Evolutionary conservation across 768 basidiomycete species (phyloP).

Genomic region (Phanerochaete sordida): DNA sequence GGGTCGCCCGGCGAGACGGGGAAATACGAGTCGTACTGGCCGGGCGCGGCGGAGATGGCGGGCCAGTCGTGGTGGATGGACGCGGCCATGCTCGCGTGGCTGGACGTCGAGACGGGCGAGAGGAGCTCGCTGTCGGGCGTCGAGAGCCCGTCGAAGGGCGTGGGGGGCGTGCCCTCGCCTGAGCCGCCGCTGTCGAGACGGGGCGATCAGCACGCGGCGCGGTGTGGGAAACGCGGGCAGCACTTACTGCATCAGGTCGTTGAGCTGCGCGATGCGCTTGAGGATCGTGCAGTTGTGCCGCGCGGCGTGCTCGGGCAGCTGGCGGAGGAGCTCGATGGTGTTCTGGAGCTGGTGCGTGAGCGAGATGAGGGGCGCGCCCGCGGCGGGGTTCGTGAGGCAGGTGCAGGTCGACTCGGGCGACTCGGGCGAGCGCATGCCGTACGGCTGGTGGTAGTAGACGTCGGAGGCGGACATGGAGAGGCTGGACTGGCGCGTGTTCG

Average conservation of each 20-base stretch:
- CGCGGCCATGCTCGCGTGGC: slow-evolving; percentile 43
- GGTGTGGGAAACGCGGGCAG: slow-evolving; percentile 1
- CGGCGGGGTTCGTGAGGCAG: slow-evolving; percentile 61
- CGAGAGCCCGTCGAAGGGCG: slow-evolving; percentile 18
- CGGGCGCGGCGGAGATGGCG: slow-evolving; percentile 41
- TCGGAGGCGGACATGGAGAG: slow-evolving; percentile 14
- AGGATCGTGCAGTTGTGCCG: slow-evolving; percentile 51
- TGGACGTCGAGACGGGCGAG: slow-evolving; percentile 44
- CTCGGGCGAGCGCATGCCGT: slow-evolving; percentile 22
- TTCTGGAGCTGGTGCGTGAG: slow-evolving; percentile 62
- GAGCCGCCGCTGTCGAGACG: slow-evolving; percentile 4
- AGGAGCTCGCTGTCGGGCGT: slow-evolving; percentile 52
- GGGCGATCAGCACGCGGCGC: not conserved
- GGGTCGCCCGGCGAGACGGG: slow-evolving; percentile 42
- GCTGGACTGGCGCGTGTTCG: slow-evolving; percentile 15
- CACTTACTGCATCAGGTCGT: slow-evolving; percentile 64
- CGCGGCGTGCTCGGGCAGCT: slow-evolving; percentile 54
- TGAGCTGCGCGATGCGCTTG: slow-evolving; percentile 58
- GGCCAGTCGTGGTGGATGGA: slow-evolving; percentile 49
- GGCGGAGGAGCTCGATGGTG: slow-evolving; percentile 53
- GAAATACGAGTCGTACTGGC: slow-evolving; percentile 68
- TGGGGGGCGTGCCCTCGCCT: not conserved
- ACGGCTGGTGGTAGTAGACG: slow-evolving; percentile 24
- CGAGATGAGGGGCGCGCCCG: slow-evolving; percentile 54
- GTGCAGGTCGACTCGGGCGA: slow-evolving; percentile 45